A percentile compares a stretch with the other conserved stretches of the same genome.
These are phyloP conservation scores for Monilinia vaccinii-corymbosi DNA, from an alignment of 2,329 filamentous ascomycete genomes.

Conservation along the genomic window DNA sequence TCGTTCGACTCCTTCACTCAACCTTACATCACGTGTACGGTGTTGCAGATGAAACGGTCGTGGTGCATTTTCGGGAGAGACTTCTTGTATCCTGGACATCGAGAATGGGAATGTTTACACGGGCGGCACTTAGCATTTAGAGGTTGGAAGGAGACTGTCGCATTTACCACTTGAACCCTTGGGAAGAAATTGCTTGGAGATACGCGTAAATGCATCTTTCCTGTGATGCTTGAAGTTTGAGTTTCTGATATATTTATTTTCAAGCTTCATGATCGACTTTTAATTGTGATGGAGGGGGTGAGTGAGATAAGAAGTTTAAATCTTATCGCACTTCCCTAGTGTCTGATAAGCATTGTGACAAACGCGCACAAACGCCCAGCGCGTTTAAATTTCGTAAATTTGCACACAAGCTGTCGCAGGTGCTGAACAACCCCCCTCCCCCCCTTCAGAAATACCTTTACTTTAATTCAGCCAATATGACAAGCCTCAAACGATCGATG, in stretches of 20 bases:
- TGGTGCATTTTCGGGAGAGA: slow-evolving; percentile 6
- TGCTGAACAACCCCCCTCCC: not conserved
- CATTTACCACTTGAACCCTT: slow-evolving; percentile 7
- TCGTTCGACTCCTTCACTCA: no score
- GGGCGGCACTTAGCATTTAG: not conserved
- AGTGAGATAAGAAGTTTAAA: not conserved
- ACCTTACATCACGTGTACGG: not conserved
- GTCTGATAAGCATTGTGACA: not conserved
- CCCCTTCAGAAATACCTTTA: slow-evolving; percentile 8
- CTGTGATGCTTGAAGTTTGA: not conserved
- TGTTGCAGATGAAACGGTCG: slow-evolving; percentile 8
- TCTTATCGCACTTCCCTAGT: not conserved
- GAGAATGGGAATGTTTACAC: slow-evolving; percentile 5
- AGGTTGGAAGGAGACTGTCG: not conserved
- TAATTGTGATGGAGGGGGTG: no score
- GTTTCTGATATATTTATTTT: not conserved
- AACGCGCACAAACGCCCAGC: not conserved
- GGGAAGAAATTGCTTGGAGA: not conserved
- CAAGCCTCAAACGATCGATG: slow-evolving; percentile 53
- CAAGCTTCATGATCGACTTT: not conserved
- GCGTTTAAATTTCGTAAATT: slow-evolving; percentile 10
- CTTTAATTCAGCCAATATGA: slow-evolving; percentile 37
- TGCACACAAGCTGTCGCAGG: slow-evolving; percentile 2
- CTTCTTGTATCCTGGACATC: not conserved
- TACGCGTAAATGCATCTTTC: not conserved